Evolutionary conservation across 805 yeast species (phyloP).

Genomic region (Wickerhamia fluorescens): DNA sequence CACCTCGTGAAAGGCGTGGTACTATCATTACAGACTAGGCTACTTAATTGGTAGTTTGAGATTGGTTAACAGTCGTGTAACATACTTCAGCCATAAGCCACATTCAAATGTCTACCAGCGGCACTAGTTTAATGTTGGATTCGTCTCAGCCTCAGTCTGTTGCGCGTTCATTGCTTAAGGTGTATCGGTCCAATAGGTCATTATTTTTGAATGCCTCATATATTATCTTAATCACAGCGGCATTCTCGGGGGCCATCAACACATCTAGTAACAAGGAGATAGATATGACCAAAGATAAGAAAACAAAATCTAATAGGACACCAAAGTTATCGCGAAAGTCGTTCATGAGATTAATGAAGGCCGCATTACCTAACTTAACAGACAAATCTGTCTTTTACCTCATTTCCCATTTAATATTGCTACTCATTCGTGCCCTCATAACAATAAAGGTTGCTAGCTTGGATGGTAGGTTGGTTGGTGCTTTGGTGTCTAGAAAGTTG

Average conservation of each 20-base stretch:
- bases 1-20: too few species aligned
- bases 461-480: slow-evolving; percentile 81
- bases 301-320: slow-evolving; percentile 6
- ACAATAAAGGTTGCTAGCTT: slow-evolving; percentile 78
- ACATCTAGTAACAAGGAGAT: slow-evolving; percentile 11
- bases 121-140: too few species aligned
- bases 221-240: slow-evolving; percentile 34
- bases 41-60: too few species aligned
- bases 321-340: slow-evolving; percentile 23
- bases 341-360: slow-evolving; percentile 19
- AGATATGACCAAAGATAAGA: slow-evolving; percentile 1
- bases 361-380: slow-evolving; percentile 27
- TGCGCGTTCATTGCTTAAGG: slow-evolving; percentile 22
- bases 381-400: slow-evolving; percentile 32
- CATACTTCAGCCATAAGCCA: too few species aligned
- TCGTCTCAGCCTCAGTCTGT: too few species aligned
- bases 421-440: slow-evolving; percentile 62
- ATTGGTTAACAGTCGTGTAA: too few species aligned
- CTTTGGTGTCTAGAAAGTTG: slow-evolving; percentile 66
- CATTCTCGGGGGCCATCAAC: slow-evolving; percentile 36
- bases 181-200: slow-evolving; percentile 34
- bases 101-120: too few species aligned
- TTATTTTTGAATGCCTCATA: slow-evolving; percentile 35
- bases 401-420: slow-evolving; percentile 47
- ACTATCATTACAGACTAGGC: too few species aligned